Conservation (phyloP, 495 filamentous ascomycete species). For the Immersiella caudata region DNA sequence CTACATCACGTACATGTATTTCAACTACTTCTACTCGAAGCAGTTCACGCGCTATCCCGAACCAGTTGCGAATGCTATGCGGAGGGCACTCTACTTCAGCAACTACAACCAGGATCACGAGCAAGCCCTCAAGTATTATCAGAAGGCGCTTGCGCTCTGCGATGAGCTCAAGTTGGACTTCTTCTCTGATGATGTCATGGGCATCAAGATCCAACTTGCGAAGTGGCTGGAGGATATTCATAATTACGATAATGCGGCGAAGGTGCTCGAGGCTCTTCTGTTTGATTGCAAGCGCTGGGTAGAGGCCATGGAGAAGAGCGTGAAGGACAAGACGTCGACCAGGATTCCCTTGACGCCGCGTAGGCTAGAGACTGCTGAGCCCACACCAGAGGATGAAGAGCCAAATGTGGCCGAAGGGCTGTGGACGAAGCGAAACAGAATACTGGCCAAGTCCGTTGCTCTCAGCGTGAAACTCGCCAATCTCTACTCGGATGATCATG, state of each 20-base stretch:
- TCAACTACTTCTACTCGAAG: constrained; percentile 63
- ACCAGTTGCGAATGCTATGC: constrained; percentile 75
- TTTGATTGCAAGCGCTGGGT: constrained; percentile 64
- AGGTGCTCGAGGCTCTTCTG: constrained; percentile 71
- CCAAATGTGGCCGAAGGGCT: constrained; percentile 44
- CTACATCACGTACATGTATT: constrained; percentile 66
- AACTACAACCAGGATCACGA: constrained; percentile 71
- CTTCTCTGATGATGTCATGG: constrained; percentile 85
- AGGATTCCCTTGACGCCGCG: constrained; percentile 24
- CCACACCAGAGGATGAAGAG: constrained; percentile 29
- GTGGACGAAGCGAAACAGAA: constrained; percentile 66
- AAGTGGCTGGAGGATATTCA: constrained; percentile 75
- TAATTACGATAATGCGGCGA: constrained; percentile 64
- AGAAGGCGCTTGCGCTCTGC: constrained; percentile 70
- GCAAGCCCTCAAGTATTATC: constrained; percentile 79
- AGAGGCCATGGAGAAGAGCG: constrained; percentile 57
- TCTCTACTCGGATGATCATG: constrained; percentile 66
- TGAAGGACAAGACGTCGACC: constrained; percentile 51
- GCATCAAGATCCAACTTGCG: constrained; percentile 81
- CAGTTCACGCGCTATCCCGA: constrained; percentile 71
- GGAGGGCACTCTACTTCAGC: constrained; percentile 84
- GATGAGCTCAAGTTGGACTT: constrained; percentile 76
- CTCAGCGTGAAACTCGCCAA: constrained; percentile 81
- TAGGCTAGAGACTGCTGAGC: constrained; percentile 17
- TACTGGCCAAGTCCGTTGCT: constrained; percentile 71